These are phyloP conservation scores for Globomyces pollinis-pini DNA, from an alignment of 192 early-diverging fungal genomes.

Conservation along the genomic window DNA sequence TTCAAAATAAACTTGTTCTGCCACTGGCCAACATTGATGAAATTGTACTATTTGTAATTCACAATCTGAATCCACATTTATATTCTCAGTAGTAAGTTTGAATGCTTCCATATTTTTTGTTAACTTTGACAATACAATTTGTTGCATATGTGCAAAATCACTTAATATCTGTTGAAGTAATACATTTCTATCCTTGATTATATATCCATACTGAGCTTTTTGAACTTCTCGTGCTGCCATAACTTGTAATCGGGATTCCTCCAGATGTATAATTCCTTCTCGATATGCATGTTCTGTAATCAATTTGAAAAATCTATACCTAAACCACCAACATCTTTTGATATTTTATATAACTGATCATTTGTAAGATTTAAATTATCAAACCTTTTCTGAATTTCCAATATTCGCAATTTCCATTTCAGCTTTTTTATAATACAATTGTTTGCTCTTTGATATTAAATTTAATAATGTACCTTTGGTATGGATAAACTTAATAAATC, in stretches of 20 bases:
- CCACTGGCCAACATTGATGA: constrained; percentile 6
- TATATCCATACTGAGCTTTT: background rate
- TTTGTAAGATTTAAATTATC: too few species aligned
- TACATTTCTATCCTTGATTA: background rate
- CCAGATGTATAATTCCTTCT: background rate
- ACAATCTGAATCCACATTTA: constrained; percentile 7
- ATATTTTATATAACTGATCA: constrained; percentile 1
- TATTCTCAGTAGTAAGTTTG: background rate
- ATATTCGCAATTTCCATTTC: constrained; percentile 3
- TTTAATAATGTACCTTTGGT: background rate
- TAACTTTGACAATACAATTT: background rate
- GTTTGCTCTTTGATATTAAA: background rate
- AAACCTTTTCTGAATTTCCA: too few species aligned
- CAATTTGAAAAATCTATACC: background rate
- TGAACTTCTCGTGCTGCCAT: background rate
- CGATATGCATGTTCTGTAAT: constrained; percentile 9
- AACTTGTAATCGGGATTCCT: background rate
- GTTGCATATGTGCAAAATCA: background rate
- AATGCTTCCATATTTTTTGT: background rate
- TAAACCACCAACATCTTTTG: constrained; percentile 5
- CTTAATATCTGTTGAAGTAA: background rate
- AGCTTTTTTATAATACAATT: constrained; percentile 2
- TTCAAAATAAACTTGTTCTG: constrained; percentile 17
- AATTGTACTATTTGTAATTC: background rate
- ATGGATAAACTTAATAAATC: background rate